Percentiles rank a stretch among this genome's conserved stretches.
phyloP scores from a whole-genome alignment of 2,329 filamentous ascomycete genomes.

The Colletotrichum viniferum region DNA sequence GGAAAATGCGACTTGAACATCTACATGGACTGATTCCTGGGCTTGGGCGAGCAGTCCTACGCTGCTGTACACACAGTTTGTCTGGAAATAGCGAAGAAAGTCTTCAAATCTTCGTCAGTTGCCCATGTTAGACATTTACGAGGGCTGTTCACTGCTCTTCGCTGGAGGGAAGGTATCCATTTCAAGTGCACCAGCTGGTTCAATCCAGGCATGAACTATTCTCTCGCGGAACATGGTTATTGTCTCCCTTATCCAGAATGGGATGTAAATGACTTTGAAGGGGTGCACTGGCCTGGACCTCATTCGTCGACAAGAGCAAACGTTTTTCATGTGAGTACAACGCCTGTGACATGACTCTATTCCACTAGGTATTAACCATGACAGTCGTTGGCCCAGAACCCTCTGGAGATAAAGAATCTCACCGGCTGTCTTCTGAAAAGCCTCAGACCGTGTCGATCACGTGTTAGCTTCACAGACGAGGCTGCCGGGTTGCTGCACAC shows the following conservation, averaged over 20 bases:
- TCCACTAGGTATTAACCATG: neutral
- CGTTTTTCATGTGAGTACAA: neutral
- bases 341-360: accelerated
- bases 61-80: neutral
- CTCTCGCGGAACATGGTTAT: neutral
- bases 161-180: neutral
- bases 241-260: neutral
- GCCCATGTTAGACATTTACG: neutral
- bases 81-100: neutral
- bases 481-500: neutral
- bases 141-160: neutral
- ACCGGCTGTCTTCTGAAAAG: neutral
- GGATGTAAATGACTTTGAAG: neutral
- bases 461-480: neutral
- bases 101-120: neutral
- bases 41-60: neutral
- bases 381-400: neutral
- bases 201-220: neutral
- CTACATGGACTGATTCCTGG: neutral
- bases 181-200: neutral
- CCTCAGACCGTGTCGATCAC: neutral
- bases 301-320: neutral
- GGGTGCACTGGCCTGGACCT: neutral
- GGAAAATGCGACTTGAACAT: neutral
- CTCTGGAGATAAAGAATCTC: neutral